Evolutionary conservation across 1,284 basidiomycete species (phyloP).

Genomic region (Exobasidium rhododendri): DNA sequence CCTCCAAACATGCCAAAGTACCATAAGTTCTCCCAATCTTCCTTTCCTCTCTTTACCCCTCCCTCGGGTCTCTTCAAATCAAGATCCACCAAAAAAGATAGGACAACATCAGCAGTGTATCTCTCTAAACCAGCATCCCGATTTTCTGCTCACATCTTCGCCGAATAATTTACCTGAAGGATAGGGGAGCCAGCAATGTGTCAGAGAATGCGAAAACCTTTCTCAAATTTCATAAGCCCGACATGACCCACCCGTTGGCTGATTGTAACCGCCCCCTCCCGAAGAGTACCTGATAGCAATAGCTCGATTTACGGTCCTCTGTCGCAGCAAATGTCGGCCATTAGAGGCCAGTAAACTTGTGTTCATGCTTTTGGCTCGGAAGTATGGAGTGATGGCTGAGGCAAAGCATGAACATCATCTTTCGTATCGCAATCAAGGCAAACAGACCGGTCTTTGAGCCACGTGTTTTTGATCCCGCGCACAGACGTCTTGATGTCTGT

Average conservation of each 20-base stretch:
- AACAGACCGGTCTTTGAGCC: too few species aligned
- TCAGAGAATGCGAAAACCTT: background rate
- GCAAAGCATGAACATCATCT: too few species aligned
- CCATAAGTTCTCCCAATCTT: conserved; percentile 67
- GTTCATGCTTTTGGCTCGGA: too few species aligned
- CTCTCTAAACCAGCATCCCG: too few species aligned
- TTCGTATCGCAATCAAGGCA: too few species aligned
- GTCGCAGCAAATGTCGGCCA: background rate
- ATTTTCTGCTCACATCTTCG: conserved; percentile 43
- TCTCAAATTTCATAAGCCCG: background rate
- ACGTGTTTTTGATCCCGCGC: too few species aligned
- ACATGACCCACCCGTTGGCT: conserved; percentile 34
- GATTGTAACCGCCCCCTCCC: conserved; percentile 40
- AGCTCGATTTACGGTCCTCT: background rate
- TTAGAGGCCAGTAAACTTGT: background rate
- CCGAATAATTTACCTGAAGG: conserved; percentile 42
- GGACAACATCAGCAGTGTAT: background rate
- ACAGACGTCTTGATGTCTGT: too few species aligned
- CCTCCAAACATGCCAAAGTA: conserved; percentile 71
- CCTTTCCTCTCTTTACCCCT: conserved; percentile 78
- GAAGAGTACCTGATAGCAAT: background rate
- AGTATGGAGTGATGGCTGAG: too few species aligned
- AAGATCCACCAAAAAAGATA: background rate
- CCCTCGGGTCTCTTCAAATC: conserved; percentile 57
- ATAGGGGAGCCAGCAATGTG: background rate